Conservation (phyloP, 768 basidiomycete genomes). For the Rhodotorula sphaerocarpa region DNA sequence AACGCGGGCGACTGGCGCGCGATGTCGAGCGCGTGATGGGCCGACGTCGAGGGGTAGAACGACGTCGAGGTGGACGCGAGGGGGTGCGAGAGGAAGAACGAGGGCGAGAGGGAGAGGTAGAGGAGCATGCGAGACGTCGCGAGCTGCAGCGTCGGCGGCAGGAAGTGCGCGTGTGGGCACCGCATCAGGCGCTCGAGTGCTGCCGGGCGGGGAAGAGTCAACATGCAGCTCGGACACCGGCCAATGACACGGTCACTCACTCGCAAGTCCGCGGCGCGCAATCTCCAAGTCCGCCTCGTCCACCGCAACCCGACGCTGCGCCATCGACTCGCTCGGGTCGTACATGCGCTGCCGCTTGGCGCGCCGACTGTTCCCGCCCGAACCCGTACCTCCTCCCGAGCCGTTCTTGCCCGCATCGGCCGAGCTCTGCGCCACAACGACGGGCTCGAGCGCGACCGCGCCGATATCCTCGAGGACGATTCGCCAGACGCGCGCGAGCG, state of each 20-base stretch:
- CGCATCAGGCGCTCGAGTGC: conserved; percentile 31
- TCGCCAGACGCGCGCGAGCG: conserved; percentile 30
- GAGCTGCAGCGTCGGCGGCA: conserved; percentile 27
- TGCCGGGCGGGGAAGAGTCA: too few species aligned
- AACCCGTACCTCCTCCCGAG: not conserved
- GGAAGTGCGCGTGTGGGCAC: conserved; percentile 18
- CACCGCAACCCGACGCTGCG: conserved; percentile 1
- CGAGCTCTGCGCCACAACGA: not conserved
- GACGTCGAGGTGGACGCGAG: conserved; percentile 17
- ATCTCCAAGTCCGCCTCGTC: conserved; percentile 22
- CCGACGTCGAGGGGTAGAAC: conserved; percentile 24
- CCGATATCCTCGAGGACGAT: conserved; percentile 30
- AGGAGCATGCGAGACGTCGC: conserved; percentile 33
- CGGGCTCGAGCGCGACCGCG: conserved; percentile 28
- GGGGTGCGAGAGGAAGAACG: conserved; percentile 13
- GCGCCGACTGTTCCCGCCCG: conserved; percentile 10
- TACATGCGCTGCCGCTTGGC: conserved; percentile 29
- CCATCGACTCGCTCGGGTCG: conserved; percentile 32
- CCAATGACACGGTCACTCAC: too few species aligned
- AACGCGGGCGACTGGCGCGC: conserved; percentile 10
- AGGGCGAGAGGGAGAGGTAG: conserved; percentile 26
- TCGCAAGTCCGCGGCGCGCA: conserved; percentile 18
- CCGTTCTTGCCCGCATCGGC: conserved; percentile 1
- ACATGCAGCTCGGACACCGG: too few species aligned
- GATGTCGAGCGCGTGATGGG: conserved; percentile 12